A percentile compares a stretch with the other conserved stretches of the same genome.
Conservation (phyloP, 179 eudicot species). For the Sideroxylon spinosum region DNA sequence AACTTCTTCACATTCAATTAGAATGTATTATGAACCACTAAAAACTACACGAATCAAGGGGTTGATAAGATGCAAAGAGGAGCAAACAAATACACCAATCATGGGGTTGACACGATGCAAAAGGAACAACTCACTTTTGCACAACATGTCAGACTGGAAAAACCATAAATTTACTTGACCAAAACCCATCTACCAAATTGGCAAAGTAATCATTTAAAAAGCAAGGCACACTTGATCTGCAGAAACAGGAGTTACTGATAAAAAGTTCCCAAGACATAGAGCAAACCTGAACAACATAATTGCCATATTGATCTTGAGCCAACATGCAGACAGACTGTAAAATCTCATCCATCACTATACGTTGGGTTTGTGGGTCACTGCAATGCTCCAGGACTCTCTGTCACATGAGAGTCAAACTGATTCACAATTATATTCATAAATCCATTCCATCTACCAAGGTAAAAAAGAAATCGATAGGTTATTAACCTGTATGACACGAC, state of each 20-base stretch:
- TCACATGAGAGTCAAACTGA: slow-evolving; percentile 9
- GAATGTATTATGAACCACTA: neutral
- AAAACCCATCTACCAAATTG: neutral
- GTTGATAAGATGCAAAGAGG: neutral
- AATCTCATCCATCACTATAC: slow-evolving; percentile 60
- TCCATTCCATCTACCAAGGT: neutral
- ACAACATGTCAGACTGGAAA: neutral
- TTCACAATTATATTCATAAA: neutral
- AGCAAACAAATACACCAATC: no score
- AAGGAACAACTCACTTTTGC: neutral
- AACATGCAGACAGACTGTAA: slow-evolving; percentile 51
- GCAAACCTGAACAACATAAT: slow-evolving; percentile 74
- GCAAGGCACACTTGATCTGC: neutral
- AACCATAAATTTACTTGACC: neutral
- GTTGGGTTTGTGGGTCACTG: slow-evolving; percentile 50
- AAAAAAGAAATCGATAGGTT: neutral
- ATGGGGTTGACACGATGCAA: no score
- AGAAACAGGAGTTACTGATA: neutral
- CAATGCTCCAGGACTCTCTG: slow-evolving; percentile 78
- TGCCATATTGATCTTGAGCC: slow-evolving; percentile 77
- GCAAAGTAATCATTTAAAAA: neutral
- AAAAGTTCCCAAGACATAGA: neutral
- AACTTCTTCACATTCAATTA: slow-evolving; percentile 2
- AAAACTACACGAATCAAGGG: neutral
- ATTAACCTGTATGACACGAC: slow-evolving; percentile 97